Evolutionary conservation across 306 rosid species (phyloP).

Genomic region (Medicago lupulina): DNA sequence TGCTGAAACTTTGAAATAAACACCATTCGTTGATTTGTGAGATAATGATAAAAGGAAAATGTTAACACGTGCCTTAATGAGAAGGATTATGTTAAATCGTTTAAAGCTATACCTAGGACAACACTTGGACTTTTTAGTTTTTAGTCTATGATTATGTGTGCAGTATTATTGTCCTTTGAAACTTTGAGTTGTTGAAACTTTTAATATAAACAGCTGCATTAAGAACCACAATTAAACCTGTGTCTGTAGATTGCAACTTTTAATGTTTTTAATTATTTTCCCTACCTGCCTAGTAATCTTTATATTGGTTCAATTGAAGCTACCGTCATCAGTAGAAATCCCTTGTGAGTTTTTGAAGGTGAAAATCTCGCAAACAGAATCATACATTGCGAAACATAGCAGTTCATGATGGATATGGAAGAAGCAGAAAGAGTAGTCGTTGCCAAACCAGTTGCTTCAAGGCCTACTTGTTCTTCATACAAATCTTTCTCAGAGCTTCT

Average conservation of each 20-base stretch:
- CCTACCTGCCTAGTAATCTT: not conserved
- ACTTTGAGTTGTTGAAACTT: not conserved
- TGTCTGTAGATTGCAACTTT: not conserved
- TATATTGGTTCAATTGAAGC: not conserved
- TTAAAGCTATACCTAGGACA: not conserved
- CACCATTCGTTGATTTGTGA: not conserved
- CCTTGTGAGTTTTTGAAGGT: not conserved
- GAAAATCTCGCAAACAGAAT: slow-evolving; percentile 17
- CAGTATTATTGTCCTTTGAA: not conserved
- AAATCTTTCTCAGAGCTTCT: slow-evolving; percentile 93
- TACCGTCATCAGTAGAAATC: not conserved
- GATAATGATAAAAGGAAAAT: no score
- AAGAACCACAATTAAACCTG: not conserved
- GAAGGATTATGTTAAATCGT: not conserved
- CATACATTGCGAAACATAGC: slow-evolving; percentile 9
- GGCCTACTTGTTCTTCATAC: slow-evolving; percentile 78
- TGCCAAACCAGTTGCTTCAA: slow-evolving; percentile 90
- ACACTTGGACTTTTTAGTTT: not conserved
- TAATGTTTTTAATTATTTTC: not conserved
- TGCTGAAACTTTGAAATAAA: not conserved
- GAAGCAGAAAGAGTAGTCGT: slow-evolving; percentile 75
- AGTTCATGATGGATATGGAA: slow-evolving; percentile 68
- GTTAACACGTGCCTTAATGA: no score
- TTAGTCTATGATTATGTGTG: not conserved
- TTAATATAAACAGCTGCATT: not conserved